Evolutionary conservation across 805 yeast species (phyloP).

Genomic region (Saturnispora quitensis): DNA sequence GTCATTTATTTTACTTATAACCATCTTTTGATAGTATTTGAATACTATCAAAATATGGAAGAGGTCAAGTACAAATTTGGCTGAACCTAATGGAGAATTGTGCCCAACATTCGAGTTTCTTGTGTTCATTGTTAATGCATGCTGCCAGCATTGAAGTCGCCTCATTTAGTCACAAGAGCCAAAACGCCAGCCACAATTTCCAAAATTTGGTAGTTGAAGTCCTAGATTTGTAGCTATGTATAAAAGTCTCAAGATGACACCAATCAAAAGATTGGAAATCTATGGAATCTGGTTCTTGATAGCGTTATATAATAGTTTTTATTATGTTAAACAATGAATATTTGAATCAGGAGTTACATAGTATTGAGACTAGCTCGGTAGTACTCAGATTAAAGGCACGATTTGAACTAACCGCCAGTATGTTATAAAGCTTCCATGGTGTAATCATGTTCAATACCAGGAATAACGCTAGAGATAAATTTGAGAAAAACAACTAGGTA

Average conservation of each 20-base stretch:
- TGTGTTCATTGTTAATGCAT: no score
- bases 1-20: background rate
- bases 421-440: slow-evolving; percentile 87
- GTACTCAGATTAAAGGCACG: background rate
- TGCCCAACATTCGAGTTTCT: no score
- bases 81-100: no score
- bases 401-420: background rate
- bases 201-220: background rate
- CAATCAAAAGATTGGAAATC: background rate
- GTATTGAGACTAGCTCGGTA: background rate
- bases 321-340: background rate
- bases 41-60: background rate
- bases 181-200: no score
- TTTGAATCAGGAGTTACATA: background rate
- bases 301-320: background rate
- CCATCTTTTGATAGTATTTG: background rate
- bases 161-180: no score
- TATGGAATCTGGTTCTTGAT: background rate
- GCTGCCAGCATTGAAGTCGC: no score
- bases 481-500: slow-evolving; percentile 83
- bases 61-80: background rate
- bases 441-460: slow-evolving; percentile 94
- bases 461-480: slow-evolving; percentile 93
- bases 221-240: background rate
- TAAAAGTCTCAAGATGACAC: background rate